Evolutionary conservation across 139 green algal genomes (phyloP).

Genomic region (Chlorokybus atmophyticus): DNA sequence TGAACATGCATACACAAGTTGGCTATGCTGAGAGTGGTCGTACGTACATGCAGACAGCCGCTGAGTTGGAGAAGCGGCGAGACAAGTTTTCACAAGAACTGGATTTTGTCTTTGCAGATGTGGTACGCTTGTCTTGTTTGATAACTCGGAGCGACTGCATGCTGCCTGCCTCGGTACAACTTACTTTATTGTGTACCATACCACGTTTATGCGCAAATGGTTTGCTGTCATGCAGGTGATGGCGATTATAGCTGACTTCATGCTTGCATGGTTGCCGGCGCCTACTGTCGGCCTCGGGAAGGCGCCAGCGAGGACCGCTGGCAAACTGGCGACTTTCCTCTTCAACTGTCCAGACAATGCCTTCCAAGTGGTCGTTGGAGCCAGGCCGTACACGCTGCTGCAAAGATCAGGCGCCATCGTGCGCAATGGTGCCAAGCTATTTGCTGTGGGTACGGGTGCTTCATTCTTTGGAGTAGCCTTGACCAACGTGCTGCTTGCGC

Average conservation of each 20-base stretch:
- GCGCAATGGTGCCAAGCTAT: constrained; percentile 79
- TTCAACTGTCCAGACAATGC: constrained; percentile 86
- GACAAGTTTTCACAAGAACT: constrained; percentile 55
- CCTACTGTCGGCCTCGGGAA: constrained; percentile 49
- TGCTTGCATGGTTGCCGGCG: constrained; percentile 95
- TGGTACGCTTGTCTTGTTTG: constrained; percentile 30
- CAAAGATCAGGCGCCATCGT: constrained; percentile 64
- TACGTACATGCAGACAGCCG: constrained; percentile 43
- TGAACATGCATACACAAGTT: too few species aligned
- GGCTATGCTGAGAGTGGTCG: too few species aligned
- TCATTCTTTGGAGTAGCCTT: constrained; percentile 68
- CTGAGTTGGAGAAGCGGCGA: constrained; percentile 71
- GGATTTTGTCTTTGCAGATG: constrained; percentile 91
- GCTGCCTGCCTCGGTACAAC: too few species aligned
- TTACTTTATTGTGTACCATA: too few species aligned
- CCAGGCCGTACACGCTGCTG: constrained; percentile 6
- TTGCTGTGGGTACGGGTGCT: constrained; percentile 66
- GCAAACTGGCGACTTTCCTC: constrained; percentile 39
- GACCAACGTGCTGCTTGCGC: constrained; percentile 65
- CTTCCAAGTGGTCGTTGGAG: constrained; percentile 63
- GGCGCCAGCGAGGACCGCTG: background rate
- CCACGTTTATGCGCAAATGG: too few species aligned
- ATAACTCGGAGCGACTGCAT: too few species aligned
- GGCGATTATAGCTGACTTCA: constrained; percentile 96
- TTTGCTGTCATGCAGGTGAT: too few species aligned